Conservation (phyloP, 225 moss, liverwort and hornwort genomes). For the Antitrichia curtipendula region DNA sequence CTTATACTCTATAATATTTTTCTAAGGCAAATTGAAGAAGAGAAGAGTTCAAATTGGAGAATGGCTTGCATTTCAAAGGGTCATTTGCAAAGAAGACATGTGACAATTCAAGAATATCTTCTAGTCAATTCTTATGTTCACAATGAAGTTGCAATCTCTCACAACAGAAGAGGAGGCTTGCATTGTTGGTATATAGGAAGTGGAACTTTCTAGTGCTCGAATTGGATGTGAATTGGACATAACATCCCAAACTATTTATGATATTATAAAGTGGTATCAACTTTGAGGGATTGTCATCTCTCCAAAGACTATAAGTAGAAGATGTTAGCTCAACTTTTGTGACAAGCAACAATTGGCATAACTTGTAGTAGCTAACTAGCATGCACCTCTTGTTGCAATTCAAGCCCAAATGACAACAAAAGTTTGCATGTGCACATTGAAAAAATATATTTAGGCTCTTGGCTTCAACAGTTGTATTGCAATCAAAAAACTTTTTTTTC, state of each 20-base stretch:
- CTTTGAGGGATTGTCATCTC: rapidly evolving
- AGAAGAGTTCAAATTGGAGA: not conserved
- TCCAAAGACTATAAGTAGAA: rapidly evolving
- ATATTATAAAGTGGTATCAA: rapidly evolving
- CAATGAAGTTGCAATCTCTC: not conserved
- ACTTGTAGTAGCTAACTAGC: not conserved
- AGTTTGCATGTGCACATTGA: not conserved
- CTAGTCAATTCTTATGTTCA: not conserved
- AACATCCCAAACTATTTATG: rapidly evolving
- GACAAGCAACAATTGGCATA: rapidly evolving
- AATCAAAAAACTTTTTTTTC: not conserved
- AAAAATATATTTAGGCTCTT: not conserved
- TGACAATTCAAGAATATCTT: not conserved
- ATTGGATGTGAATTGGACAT: not conserved
- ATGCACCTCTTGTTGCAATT: not conserved
- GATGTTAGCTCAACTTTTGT: not conserved
- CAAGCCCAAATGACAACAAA: not conserved
- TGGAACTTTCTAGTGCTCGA: rapidly evolving
- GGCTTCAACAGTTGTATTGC: not conserved
- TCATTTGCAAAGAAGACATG: not conserved
- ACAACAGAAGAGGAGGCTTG: rapidly evolving
- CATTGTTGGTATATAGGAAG: not conserved
- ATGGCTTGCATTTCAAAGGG: not conserved
- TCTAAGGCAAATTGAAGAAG: not conserved
- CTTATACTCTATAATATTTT: rapidly evolving